Percentiles rank a stretch among this genome's conserved stretches.
Conservation (phyloP, 208 protist genomes). For the Crithidia thermophila region DNA sequence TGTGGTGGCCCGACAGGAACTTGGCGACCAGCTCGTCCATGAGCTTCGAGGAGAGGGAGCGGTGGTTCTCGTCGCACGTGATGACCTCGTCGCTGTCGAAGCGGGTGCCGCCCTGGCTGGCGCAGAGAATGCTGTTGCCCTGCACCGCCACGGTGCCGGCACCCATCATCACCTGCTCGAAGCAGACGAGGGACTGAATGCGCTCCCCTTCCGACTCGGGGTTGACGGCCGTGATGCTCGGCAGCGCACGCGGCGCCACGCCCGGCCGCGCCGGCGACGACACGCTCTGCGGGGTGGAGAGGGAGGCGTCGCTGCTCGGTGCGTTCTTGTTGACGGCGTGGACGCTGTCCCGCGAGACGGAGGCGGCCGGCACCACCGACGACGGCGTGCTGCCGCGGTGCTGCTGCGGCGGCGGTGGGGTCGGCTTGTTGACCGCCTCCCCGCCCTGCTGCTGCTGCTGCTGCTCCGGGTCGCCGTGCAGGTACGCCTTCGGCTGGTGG, state of each 20-base stretch:
- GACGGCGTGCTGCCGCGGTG: neutral
- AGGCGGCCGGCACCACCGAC: neutral
- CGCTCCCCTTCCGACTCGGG: slow-evolving; percentile 17
- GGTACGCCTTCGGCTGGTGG: slow-evolving; percentile 76
- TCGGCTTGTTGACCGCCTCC: neutral
- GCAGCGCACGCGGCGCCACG: slow-evolving; percentile 10
- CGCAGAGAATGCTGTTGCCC: slow-evolving; percentile 61
- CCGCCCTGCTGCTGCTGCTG: slow-evolving; percentile 8
- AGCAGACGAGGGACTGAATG: slow-evolving; percentile 65
- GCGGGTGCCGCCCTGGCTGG: slow-evolving; percentile 50
- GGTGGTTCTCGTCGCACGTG: slow-evolving; percentile 41
- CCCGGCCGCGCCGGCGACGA: neutral
- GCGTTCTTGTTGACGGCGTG: neutral
- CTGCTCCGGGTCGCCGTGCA: slow-evolving; percentile 47
- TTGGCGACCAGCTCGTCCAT: slow-evolving; percentile 60
- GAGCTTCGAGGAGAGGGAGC: slow-evolving; percentile 46
- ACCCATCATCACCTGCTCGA: slow-evolving; percentile 63
- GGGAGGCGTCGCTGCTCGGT: neutral
- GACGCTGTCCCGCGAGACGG: neutral
- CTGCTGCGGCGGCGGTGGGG: neutral
- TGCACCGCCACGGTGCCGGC: slow-evolving; percentile 62
- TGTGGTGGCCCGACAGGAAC: slow-evolving; percentile 63
- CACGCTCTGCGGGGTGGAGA: neutral
- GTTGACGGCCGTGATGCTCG: slow-evolving; percentile 21
- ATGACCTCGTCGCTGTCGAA: slow-evolving; percentile 81